Base-by-base conservation (phyloP, 2,329 filamentous ascomycete species). In the Pseudocercospora cruenta region DNA sequence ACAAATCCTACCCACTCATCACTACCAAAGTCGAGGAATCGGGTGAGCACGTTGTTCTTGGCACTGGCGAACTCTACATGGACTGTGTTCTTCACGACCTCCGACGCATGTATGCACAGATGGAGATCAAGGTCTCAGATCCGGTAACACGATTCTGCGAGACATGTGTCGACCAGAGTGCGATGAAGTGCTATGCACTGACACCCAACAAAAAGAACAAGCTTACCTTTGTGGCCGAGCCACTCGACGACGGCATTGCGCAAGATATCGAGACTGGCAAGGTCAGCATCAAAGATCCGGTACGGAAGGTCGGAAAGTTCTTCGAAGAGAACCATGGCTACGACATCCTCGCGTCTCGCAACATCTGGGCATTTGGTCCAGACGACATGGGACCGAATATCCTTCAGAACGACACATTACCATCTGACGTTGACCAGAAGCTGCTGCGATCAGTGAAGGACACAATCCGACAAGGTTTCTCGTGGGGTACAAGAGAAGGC, bases 191-290 rank as follows among this genome's bases (percentile, higher is more conserved):
- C 82, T 99, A 97, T 78, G 94, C 95, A 22, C 89, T 97, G 72
- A 98, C 95, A 2, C 95, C 95, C 1, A 99, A 99, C 83, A 99
- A 99, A 82, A 97, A 97, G 84, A 99, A 99, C 83, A 97, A 96
- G 79, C 91, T 99, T 74, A 98, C 95, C 39, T 97, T 99, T 92
- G 91, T 98, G 64, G 95, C 95, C 3, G 95, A 99, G 78, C 94
- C 95, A 36, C 83, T 99, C 14, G 95, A 99, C 72, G 91, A 96
- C 73, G 95, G 95, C 16, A 96, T 99, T 69, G 93, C 94, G 4
- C 90, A 92, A 74, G 95, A 99, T 74, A 98, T 99, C 69, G 95
- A 99, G 81, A 89, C 87, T 57, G 94, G 94, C 26, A 90, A 87
- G 63, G 94, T 99, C 73, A 93, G 88, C 75, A 97, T 99, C 81